Evolutionary conservation across 352 stramenopile genomes (phyloP).

Genomic region (Phytophthora rubi): DNA sequence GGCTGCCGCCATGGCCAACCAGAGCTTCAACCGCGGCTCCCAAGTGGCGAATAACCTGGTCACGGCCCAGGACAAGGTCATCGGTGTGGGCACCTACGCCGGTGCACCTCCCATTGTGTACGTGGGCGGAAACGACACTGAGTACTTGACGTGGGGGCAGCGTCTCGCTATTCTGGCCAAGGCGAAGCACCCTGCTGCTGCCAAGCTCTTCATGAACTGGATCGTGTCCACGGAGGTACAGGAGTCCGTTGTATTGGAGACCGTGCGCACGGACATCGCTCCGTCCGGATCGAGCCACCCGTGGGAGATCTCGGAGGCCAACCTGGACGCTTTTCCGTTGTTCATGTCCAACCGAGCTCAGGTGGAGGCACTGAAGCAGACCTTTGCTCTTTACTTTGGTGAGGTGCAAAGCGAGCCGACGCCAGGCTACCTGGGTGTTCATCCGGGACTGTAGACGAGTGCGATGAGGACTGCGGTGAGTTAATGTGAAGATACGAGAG

Average conservation of each 20-base stretch:
- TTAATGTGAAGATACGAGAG: too few species aligned
- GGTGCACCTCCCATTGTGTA: conserved; percentile 13
- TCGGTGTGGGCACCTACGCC: conserved; percentile 24
- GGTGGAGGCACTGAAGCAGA: conserved; percentile 41
- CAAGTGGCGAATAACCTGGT: conserved; percentile 19
- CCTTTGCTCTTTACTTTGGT: conserved; percentile 55
- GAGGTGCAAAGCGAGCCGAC: conserved; percentile 50
- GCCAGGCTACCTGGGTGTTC: conserved; percentile 39
- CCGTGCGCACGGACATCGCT: conserved; percentile 40
- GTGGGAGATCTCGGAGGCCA: conserved; percentile 42
- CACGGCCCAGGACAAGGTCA: conserved; percentile 20
- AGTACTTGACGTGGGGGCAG: conserved; percentile 42
- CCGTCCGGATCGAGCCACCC: conserved; percentile 20
- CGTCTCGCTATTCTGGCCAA: conserved; percentile 33
- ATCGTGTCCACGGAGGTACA: conserved; percentile 39
- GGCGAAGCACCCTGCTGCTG: conserved; percentile 22
- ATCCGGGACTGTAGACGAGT: conserved; percentile 36
- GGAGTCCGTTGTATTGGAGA: conserved; percentile 22
- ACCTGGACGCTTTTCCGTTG: conserved; percentile 29
- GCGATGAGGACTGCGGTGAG: neutral
- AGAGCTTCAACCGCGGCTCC: conserved; percentile 28
- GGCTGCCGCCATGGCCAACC: conserved; percentile 30
- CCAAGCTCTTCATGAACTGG: conserved; percentile 37
- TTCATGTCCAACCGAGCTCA: conserved; percentile 53
- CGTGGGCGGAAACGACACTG: conserved; percentile 24